phyloP scores from a whole-genome alignment of 169 alveolate species.

The Plasmodium billcollinsi region DNA sequence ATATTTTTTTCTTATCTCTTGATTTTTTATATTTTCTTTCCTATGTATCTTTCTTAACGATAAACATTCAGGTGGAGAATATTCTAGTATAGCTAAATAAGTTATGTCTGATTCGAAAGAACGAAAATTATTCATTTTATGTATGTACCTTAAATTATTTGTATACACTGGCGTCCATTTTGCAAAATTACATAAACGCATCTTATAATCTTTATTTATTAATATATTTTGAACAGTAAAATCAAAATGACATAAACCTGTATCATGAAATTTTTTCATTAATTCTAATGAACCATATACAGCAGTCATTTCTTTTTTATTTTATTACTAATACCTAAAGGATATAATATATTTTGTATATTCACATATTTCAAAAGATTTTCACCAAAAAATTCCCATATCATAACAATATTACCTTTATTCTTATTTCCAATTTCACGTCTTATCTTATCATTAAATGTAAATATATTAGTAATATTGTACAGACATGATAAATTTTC shows the following conservation, averaged over 20 bases:
- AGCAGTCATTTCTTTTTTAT: slow-evolving; percentile 1
- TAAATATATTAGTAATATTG: slow-evolving; percentile 15
- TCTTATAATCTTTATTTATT: slow-evolving; percentile 77
- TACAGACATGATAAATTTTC: neutral
- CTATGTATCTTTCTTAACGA: slow-evolving; percentile 75
- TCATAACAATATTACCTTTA: slow-evolving; percentile 79
- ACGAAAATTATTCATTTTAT: slow-evolving; percentile 72
- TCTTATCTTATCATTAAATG: slow-evolving; percentile 53
- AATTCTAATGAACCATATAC: slow-evolving; percentile 74
- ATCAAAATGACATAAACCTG: slow-evolving; percentile 86
- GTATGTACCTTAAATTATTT: slow-evolving; percentile 76
- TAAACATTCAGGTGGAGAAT: slow-evolving; percentile 90
- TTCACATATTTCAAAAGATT: slow-evolving; percentile 80
- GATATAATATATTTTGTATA: slow-evolving; percentile 22
- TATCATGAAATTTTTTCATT: slow-evolving; percentile 79
- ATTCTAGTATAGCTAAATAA: slow-evolving; percentile 87
- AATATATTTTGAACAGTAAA: slow-evolving; percentile 87
- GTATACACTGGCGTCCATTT: slow-evolving; percentile 84
- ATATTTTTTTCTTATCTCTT: slow-evolving; percentile 76
- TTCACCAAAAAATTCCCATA: slow-evolving; percentile 80
- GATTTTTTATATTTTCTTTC: slow-evolving; percentile 46
- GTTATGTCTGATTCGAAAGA: slow-evolving; percentile 86
- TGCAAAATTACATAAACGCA: slow-evolving; percentile 85
- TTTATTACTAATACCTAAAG: neutral
- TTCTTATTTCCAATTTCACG: slow-evolving; percentile 28